phyloP scores from a whole-genome alignment of 805 yeast genomes.

The Wickerhamomyces bisporus region DNA sequence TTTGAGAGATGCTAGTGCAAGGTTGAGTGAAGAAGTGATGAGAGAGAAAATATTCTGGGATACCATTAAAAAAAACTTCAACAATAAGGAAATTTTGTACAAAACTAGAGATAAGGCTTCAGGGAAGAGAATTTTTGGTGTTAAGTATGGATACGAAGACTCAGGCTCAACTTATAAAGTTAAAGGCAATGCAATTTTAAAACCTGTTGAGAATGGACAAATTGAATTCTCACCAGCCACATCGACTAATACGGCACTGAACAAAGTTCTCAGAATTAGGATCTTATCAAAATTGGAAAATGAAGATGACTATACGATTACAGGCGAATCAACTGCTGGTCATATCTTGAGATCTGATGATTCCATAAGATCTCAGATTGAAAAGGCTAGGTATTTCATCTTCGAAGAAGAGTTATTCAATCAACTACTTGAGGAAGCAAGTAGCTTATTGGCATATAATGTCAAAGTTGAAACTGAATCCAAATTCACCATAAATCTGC shows the following conservation, averaged over 20 bases:
- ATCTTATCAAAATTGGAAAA: slow-evolving; percentile 50
- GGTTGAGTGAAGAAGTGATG: slow-evolving; percentile 47
- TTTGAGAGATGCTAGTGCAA: slow-evolving; percentile 45
- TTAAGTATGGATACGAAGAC: slow-evolving; percentile 88
- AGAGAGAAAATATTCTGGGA: slow-evolving; percentile 71
- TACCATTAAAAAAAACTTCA: slow-evolving; percentile 26
- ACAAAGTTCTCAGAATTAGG: slow-evolving; percentile 53
- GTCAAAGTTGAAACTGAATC: slow-evolving; percentile 60
- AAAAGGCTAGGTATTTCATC: slow-evolving; percentile 62
- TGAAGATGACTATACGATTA: slow-evolving; percentile 44
- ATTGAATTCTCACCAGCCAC: slow-evolving; percentile 37
- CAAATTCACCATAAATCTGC: slow-evolving; percentile 59
- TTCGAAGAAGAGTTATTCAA: slow-evolving; percentile 89
- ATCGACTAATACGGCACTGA: slow-evolving; percentile 31
- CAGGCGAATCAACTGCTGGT: slow-evolving; percentile 46
- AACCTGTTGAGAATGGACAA: slow-evolving; percentile 36
- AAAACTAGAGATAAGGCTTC: slow-evolving; percentile 56
- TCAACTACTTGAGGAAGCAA: slow-evolving; percentile 73
- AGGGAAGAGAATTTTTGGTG: slow-evolving; percentile 56
- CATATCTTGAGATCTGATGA: slow-evolving; percentile 19
- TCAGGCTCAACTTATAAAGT: slow-evolving; percentile 70
- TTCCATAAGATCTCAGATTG: slow-evolving; percentile 51
- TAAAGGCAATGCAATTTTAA: slow-evolving; percentile 69
- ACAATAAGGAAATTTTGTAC: slow-evolving; percentile 55
- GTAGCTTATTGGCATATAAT: slow-evolving; percentile 58